These are phyloP conservation scores for Galerina sulciceps DNA, from an alignment of 768 basidiomycete genomes.

Conservation along the genomic window DNA sequence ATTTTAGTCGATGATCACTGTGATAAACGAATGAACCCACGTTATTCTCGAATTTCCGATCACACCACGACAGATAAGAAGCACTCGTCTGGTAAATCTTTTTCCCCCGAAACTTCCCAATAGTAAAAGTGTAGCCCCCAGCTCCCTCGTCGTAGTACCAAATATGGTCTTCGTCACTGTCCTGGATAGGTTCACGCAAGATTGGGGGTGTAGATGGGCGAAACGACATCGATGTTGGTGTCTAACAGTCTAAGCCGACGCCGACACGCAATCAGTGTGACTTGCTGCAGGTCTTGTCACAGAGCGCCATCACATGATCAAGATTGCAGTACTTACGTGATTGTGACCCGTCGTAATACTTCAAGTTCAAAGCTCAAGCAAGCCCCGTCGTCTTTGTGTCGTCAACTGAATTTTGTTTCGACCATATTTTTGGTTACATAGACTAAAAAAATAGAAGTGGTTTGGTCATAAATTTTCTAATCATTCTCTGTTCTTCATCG, in stretches of 20 bases:
- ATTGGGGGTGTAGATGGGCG: background rate
- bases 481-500: too few species aligned
- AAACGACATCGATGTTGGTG: background rate
- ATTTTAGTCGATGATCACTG: background rate
- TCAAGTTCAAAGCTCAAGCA: too few species aligned
- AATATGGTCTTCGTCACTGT: background rate
- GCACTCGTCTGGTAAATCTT: background rate
- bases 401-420: too few species aligned
- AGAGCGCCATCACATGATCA: too few species aligned
- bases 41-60: background rate
- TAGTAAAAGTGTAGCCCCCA: background rate
- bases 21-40: background rate
- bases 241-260: too few species aligned
- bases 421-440: too few species aligned
- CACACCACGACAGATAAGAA: background rate
- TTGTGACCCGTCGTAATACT: background rate
- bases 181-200: background rate
- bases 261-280: background rate
- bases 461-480: too few species aligned
- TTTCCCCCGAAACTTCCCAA: background rate
- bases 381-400: too few species aligned
- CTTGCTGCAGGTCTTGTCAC: too few species aligned
- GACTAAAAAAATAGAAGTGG: too few species aligned
- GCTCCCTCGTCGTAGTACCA: background rate
- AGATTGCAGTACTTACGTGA: too few species aligned